Evolutionary conservation across 257 asterid species (phyloP), one percentile per base, ranked within the genome.

Genomic region (Verbena officinalis): DNA sequence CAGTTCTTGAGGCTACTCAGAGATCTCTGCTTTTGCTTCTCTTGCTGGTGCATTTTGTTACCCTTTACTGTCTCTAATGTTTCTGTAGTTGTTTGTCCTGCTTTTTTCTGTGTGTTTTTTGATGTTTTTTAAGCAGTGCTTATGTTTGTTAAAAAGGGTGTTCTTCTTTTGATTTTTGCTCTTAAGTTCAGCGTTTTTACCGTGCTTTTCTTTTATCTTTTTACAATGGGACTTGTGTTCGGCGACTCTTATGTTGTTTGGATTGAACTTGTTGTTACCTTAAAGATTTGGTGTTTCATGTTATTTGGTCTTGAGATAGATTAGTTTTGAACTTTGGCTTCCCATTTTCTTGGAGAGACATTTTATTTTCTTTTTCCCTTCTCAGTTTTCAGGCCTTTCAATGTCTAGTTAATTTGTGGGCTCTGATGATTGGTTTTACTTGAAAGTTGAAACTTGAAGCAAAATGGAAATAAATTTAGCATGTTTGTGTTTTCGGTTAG

Each of bases 1-100:
- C 72, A 23, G 69, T 79, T 51, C 69, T 78, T 64, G 69, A 49
- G 52, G 75, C 76, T 30, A 60, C 73, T 61, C 81, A 71, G 51
- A 68, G 17, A 1, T 73, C 73, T 54, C 49, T 64, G 50, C 40
- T 67, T 68, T 71, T 65, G 74, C 65, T 80, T 65, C 71, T 83
- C 60, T 39, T 80, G 16, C 55, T 72, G 89, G 82, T 80, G 80
- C 15, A 44, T 59, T 69, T 45, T 23, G 7, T 14, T 14, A 55
- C 71, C 77, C 73, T 70, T 73, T 67, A 4, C 46, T 16, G n/a
- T n/a, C 46, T 45, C 4, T 43, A 13, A 4, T 19, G 9, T 9
- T 53, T 48, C 12, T 31, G 21, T 23, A 7, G 17, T 13, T 51
- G 9, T 15, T 38, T 30, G 30, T 55, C 23, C 53, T 67, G 23